phyloP scores from a whole-genome alignment of 306 rosid genomes.

The Cicer arietinum region DNA sequence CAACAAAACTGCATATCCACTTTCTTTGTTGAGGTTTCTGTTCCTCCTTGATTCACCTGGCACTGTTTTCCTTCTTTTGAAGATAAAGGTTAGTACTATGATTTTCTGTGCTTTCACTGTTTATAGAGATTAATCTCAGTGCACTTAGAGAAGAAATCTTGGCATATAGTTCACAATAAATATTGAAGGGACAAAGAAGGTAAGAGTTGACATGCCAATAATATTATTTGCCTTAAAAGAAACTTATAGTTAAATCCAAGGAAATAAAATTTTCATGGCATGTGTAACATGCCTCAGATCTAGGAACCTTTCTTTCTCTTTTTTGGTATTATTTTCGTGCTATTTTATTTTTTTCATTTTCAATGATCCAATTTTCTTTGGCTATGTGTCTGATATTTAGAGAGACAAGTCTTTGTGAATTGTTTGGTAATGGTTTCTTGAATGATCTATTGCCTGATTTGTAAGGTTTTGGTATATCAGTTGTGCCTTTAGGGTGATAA shows the following conservation, averaged over 20 bases:
- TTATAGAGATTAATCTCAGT: slow-evolving; percentile 18
- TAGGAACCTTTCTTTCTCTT: slow-evolving; percentile 44
- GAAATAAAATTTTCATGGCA: slow-evolving; percentile 45
- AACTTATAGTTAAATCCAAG: slow-evolving; percentile 36
- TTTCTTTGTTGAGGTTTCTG: slow-evolving; percentile 48
- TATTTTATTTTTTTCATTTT: slow-evolving; percentile 33
- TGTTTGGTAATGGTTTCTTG: slow-evolving; percentile 38
- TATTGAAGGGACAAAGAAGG: background rate
- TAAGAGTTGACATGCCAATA: slow-evolving; percentile 43
- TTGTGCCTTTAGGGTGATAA: slow-evolving; percentile 1
- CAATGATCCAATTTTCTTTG: slow-evolving; percentile 44
- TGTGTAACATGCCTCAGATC: slow-evolving; percentile 59
- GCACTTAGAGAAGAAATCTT: slow-evolving; percentile 22
- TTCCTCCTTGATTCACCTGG: slow-evolving; percentile 46
- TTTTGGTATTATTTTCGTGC: slow-evolving; percentile 26
- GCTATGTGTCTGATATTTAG: slow-evolving; percentile 31
- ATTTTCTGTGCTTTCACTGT: slow-evolving; percentile 26
- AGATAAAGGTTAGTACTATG: slow-evolving; percentile 41
- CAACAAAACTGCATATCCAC: slow-evolving; percentile 10
- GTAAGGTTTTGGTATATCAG: background rate
- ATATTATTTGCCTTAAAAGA: slow-evolving; percentile 44
- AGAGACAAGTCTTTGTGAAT: slow-evolving; percentile 28
- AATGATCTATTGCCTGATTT: slow-evolving; percentile 37
- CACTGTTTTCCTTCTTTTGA: slow-evolving; percentile 42
- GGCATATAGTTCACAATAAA: slow-evolving; percentile 6